phyloP scores from a whole-genome alignment of 352 stramenopile genomes.

The Globisporangium canariense region DNA sequence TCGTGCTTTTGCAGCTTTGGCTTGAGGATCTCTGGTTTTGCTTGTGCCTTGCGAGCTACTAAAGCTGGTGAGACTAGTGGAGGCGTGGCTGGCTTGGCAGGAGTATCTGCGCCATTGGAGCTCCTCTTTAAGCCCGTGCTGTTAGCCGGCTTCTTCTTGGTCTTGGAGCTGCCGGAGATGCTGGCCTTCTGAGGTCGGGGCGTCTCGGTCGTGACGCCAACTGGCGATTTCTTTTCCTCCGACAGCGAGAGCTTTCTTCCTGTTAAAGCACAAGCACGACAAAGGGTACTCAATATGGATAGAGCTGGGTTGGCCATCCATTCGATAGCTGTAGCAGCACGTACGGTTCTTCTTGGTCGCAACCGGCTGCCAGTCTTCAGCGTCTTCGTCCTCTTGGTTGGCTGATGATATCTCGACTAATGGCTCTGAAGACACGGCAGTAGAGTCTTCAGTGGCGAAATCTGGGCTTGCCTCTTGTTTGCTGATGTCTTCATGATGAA shows the following conservation, averaged over 20 bases:
- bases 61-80: neutral
- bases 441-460: neutral
- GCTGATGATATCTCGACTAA: neutral
- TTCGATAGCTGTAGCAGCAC: neutral
- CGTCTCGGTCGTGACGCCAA: neutral
- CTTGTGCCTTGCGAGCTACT: neutral
- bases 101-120: neutral
- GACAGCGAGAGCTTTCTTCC: conserved; percentile 8
- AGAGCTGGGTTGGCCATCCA: neutral
- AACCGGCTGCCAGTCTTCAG: conserved; percentile 21
- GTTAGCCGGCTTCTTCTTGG: neutral
- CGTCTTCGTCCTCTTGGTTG: neutral
- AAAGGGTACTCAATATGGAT: neutral
- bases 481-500: neutral
- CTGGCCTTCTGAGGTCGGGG: neutral
- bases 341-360: conserved; percentile 28
- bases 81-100: neutral
- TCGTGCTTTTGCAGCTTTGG: neutral
- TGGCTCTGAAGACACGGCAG: neutral
- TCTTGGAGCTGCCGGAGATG: neutral
- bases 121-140: neutral
- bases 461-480: neutral
- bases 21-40: too few relatives aligned
- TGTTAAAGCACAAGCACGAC: neutral
- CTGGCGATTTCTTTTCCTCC: neutral